phyloP scores from a whole-genome alignment of 1,284 basidiomycete species.

The Stereum hirsutum region DNA sequence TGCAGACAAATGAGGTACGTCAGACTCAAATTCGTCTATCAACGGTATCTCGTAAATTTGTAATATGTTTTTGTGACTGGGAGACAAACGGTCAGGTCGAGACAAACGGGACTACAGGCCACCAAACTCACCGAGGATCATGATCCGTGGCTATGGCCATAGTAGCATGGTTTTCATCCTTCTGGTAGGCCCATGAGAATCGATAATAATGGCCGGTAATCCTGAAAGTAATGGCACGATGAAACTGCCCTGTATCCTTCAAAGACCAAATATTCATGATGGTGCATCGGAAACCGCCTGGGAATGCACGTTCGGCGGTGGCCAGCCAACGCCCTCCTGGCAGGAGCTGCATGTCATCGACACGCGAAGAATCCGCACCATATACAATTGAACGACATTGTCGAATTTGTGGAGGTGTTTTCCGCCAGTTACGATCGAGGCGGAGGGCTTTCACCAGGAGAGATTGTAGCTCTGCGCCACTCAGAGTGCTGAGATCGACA shows the following conservation, averaged over 20 bases:
- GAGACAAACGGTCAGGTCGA: too few species aligned
- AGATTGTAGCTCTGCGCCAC: slow-evolving; percentile 24
- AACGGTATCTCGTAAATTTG: slow-evolving; percentile 6
- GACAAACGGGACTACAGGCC: too few species aligned
- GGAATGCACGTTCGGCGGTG: slow-evolving; percentile 28
- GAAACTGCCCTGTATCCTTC: slow-evolving; percentile 17
- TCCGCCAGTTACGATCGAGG: slow-evolving; percentile 43
- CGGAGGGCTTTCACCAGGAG: slow-evolving; percentile 32
- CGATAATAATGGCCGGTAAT: slow-evolving; percentile 22
- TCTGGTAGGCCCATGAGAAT: slow-evolving; percentile 22
- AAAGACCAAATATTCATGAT: slow-evolving; percentile 33
- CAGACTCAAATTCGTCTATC: slow-evolving; percentile 1
- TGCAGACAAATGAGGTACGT: background rate
- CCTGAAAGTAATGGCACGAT: slow-evolving; percentile 26
- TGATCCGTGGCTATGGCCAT: slow-evolving; percentile 23
- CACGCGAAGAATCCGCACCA: slow-evolving; percentile 17
- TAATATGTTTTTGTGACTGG: too few species aligned
- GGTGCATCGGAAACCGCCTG: slow-evolving; percentile 18
- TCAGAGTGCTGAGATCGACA: slow-evolving; percentile 16
- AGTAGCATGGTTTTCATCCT: slow-evolving; percentile 17
- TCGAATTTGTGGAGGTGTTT: slow-evolving; percentile 23
- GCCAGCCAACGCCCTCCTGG: slow-evolving; percentile 35
- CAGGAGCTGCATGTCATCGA: slow-evolving; percentile 35
- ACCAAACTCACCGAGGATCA: slow-evolving; percentile 13
- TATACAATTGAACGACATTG: slow-evolving; percentile 25